Evolutionary conservation across 2,329 filamentous ascomycete species (phyloP).

Genomic region (Acrodontium crateriforme): DNA sequence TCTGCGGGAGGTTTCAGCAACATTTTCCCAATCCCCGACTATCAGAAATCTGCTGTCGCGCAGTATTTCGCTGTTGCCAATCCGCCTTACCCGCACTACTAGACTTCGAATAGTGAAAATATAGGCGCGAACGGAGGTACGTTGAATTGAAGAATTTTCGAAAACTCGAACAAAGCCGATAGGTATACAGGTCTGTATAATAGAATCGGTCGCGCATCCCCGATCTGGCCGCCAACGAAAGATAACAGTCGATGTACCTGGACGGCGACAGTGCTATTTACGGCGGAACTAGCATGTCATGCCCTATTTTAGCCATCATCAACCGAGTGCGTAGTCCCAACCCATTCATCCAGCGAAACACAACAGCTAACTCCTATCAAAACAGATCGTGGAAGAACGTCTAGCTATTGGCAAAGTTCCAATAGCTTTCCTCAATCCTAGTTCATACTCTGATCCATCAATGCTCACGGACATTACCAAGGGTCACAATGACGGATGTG

Average conservation of each 20-base stretch:
- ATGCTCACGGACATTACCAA: conserved; percentile 22
- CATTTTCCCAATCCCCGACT: conserved; percentile 29
- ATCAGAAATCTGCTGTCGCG: conserved; percentile 29
- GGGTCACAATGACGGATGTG: conserved; percentile 24
- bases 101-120: too few relatives aligned
- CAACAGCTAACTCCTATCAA: too few relatives aligned
- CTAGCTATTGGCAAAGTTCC: conserved; percentile 19
- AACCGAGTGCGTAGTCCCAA: conserved; percentile 33
- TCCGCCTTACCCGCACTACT: too few relatives aligned
- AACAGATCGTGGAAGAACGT: conserved; percentile 27
- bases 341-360: too few relatives aligned
- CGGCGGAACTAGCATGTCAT: conserved; percentile 36
- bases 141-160: too few relatives aligned
- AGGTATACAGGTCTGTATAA: conserved; percentile 33
- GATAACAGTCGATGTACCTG: conserved; percentile 15
- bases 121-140: too few relatives aligned
- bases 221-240: conserved; percentile 21
- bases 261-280: conserved; percentile 25
- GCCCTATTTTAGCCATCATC: conserved; percentile 34
- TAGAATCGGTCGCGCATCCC: conserved; percentile 33
- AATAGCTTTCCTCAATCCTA: conserved; percentile 28
- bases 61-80: conserved; percentile 29
- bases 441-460: conserved; percentile 27
- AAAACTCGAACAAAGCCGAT: conserved; percentile 25
- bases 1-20: conserved; percentile 29